Conservation (phyloP, 169 alveolate species). For the Eimeria praecox region DNA sequence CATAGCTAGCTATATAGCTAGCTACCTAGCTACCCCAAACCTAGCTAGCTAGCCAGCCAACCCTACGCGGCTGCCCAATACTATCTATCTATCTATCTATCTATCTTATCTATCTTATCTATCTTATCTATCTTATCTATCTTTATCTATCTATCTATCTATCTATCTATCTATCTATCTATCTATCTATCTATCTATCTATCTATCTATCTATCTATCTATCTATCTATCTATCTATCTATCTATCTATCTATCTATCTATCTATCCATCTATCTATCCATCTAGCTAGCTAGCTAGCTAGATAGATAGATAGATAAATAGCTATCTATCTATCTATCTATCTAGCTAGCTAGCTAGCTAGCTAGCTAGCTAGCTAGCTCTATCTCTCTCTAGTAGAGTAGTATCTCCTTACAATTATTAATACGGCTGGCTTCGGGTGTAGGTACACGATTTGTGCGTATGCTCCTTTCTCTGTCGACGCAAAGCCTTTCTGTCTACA, state of each 20-base stretch:
- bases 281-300: neutral
- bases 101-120: too few species aligned
- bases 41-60: conserved; percentile 15
- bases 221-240: neutral
- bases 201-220: too few species aligned
- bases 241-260: neutral
- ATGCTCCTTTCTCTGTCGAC: conserved; percentile 54
- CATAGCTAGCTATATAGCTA: neutral
- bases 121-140: too few species aligned
- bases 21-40: neutral
- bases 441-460: conserved; percentile 74
- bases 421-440: conserved; percentile 80
- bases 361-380: conserved; percentile 11
- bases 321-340: neutral
- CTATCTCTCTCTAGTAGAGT: neutral
- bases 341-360: neutral
- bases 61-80: too few species aligned
- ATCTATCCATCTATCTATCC: neutral
- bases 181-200: neutral
- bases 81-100: too few species aligned
- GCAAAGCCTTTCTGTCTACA: conserved; percentile 78
- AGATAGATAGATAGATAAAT: too few species aligned
- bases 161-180: neutral
- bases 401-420: conserved; percentile 45
- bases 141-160: too few species aligned